Conservation (phyloP, 1,284 basidiomycete genomes). For the Leccinum angustisporum region DNA sequence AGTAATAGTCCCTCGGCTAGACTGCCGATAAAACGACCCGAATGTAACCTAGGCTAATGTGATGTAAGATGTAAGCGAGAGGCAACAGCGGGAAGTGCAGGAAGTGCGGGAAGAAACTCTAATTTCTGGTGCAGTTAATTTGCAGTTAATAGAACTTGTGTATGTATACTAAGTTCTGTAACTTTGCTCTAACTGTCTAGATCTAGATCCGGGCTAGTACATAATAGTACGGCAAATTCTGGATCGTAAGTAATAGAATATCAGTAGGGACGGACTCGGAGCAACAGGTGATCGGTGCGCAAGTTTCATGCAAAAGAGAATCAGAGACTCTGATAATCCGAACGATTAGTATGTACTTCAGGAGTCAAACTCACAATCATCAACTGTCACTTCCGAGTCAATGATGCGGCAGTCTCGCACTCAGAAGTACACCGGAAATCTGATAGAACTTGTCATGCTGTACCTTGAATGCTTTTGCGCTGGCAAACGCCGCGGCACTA, state of each 20-base stretch:
- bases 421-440: neutral
- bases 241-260: neutral
- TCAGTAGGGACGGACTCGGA: neutral
- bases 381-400: too few species aligned
- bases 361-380: too few species aligned
- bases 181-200: too few species aligned
- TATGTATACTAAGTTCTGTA: too few species aligned
- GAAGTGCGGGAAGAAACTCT: too few species aligned
- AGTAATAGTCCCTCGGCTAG: neutral
- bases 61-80: neutral
- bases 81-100: neutral
- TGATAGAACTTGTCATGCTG: neutral
- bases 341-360: neutral
- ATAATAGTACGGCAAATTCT: neutral
- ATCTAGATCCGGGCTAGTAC: neutral
- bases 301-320: neutral
- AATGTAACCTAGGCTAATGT: neutral
- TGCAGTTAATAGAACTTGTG: too few species aligned
- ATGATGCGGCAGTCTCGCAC: neutral
- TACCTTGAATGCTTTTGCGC: neutral
- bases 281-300: too few species aligned
- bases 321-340: neutral
- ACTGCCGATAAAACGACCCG: neutral
- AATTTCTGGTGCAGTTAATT: too few species aligned
- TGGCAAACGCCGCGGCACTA: neutral